phyloP scores from a whole-genome alignment of 192 early-diverging fungal species.

The Haplosporangium gracile region DNA sequence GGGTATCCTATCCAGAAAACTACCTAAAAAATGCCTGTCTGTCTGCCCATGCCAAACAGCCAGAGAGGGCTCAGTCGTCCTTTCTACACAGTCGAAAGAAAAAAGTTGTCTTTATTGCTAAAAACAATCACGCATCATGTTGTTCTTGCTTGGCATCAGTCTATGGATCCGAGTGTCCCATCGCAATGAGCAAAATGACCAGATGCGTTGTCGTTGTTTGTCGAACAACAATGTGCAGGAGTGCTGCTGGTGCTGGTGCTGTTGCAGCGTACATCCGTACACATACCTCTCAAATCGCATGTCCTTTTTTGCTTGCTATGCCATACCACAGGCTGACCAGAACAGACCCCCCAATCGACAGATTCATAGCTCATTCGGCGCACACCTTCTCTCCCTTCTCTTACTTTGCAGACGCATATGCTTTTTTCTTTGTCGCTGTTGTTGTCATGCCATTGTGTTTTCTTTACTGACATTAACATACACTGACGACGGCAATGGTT shows the following conservation, averaged over 20 bases:
- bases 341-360: background rate
- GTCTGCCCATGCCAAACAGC: no score
- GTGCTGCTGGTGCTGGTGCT: background rate
- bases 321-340: background rate
- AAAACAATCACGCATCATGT: background rate
- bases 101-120: no score
- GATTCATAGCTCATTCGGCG: background rate
- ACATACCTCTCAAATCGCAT: background rate
- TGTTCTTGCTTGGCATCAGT: background rate
- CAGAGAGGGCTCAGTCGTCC: no score
- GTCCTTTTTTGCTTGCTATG: slow-evolving; percentile 1
- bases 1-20: background rate
- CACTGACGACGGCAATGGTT: no score
- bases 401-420: background rate
- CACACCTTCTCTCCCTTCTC: background rate
- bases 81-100: no score
- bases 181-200: background rate
- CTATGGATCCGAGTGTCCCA: background rate
- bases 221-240: background rate
- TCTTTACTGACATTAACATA: no score
- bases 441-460: background rate
- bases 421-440: background rate
- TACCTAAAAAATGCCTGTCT: background rate
- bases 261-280: background rate
- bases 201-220: background rate